phyloP scores from a whole-genome alignment of 2,329 filamentous ascomycete genomes.

The Verticillium klebahnii region DNA sequence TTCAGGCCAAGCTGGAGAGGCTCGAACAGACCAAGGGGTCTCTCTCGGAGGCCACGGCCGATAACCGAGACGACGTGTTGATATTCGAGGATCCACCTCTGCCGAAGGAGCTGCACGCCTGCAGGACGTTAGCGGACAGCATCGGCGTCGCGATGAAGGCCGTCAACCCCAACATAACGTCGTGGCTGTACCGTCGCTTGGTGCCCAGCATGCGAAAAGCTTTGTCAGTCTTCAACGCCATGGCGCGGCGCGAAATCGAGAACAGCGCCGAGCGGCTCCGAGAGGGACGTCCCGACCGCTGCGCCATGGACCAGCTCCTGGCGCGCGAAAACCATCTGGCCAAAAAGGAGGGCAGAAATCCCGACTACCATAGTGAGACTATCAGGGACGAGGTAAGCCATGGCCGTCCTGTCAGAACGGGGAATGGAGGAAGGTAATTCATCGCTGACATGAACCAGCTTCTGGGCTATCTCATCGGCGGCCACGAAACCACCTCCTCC shows the following conservation, averaged over 20 bases:
- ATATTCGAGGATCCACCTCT: background rate
- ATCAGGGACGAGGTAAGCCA: conserved; percentile 27
- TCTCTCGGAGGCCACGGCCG: background rate
- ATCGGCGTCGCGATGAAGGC: background rate
- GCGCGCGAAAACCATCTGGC: conserved; percentile 24
- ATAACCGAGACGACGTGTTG: background rate
- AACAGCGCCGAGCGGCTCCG: background rate
- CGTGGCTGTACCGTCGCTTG: background rate
- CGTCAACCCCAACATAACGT: background rate
- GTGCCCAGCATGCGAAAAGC: background rate
- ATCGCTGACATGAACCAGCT: conserved; percentile 10
- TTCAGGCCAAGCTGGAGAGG: background rate
- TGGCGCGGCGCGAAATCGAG: conserved; percentile 3
- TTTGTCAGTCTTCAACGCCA: background rate
- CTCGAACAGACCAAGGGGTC: background rate
- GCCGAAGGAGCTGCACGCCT: background rate
- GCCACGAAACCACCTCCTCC: conserved; percentile 20
- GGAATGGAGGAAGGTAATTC: background rate
- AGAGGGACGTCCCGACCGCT: background rate
- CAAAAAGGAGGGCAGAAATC: conserved; percentile 21
- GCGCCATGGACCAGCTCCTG: conserved; percentile 27
- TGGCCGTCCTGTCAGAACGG: background rate
- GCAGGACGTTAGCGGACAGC: background rate
- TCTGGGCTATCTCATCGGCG: conserved; percentile 20
- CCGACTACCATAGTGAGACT: conserved; percentile 20